Evolutionary conservation across 2,329 filamentous ascomycete species (phyloP).

Genomic region (Periconia sp.): DNA sequence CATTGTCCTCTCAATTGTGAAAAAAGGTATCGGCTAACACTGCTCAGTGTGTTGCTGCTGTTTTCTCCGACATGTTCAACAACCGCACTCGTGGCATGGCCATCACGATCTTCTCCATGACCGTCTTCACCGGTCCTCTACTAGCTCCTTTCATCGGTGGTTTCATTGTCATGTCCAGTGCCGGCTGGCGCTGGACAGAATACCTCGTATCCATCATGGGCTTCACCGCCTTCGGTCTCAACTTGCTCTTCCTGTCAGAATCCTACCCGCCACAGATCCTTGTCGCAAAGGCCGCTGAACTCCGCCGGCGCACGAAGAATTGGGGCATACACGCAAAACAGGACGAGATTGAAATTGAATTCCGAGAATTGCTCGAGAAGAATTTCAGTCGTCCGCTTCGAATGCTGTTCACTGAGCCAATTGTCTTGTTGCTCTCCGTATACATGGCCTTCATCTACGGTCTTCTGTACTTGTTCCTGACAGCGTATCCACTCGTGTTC

Average conservation of each 20-base stretch:
- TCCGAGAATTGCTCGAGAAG: constrained; percentile 57
- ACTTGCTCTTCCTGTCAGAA: constrained; percentile 62
- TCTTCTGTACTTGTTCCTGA: constrained; percentile 84
- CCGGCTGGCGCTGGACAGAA: constrained; percentile 63
- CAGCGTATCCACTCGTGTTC: constrained; percentile 84
- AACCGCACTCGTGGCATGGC: constrained; percentile 50
- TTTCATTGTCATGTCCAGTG: constrained; percentile 57
- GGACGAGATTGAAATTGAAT: constrained; percentile 60
- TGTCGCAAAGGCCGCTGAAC: constrained; percentile 60
- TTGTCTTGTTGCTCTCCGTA: constrained; percentile 48
- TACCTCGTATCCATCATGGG: constrained; percentile 65
- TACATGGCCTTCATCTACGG: constrained; percentile 59
- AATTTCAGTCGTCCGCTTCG: constrained; percentile 59
- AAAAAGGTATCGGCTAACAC: constrained; percentile 38
- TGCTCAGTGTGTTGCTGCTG: constrained; percentile 54
- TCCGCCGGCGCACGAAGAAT: constrained; percentile 63
- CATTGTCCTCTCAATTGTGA: constrained; percentile 11
- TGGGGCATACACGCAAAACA: constrained; percentile 67
- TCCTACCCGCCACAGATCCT: constrained; percentile 65
- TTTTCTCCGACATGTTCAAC: constrained; percentile 63
- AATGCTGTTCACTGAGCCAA: constrained; percentile 57
- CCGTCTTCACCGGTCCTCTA: constrained; percentile 59
- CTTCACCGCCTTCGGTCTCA: constrained; percentile 55
- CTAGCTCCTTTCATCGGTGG: constrained; percentile 62
- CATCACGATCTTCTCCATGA: constrained; percentile 59